Percentiles rank a stretch among this genome's conserved stretches.
Evolutionary conservation across 2,329 filamentous ascomycete species (phyloP).

Genomic region (Pseudocercospora cruenta): DNA sequence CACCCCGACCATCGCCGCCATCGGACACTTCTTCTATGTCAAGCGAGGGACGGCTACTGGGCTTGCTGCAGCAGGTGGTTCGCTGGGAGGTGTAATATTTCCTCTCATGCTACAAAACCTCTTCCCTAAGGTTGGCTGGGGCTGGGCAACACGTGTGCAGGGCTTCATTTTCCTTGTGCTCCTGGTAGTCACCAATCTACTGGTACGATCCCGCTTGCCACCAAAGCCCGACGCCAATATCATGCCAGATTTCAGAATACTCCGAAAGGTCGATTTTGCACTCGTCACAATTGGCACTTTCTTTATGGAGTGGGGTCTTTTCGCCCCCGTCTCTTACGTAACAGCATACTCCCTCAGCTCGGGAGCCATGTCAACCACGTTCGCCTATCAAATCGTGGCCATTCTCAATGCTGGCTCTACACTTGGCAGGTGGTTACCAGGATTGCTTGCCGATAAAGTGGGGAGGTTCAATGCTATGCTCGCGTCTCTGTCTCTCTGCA

Average conservation of each 20-base stretch:
- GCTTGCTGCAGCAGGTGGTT: slow-evolving; percentile 70
- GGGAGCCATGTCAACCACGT: slow-evolving; percentile 64
- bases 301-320: slow-evolving; percentile 53
- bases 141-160: slow-evolving; percentile 50
- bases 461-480: slow-evolving; percentile 86
- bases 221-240: slow-evolving; percentile 44
- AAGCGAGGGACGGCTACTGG: slow-evolving; percentile 79
- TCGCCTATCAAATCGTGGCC: slow-evolving; percentile 77
- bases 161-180: slow-evolving; percentile 48
- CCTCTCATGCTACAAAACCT: slow-evolving; percentile 49
- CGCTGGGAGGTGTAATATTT: slow-evolving; percentile 51
- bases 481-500: slow-evolving; percentile 64
- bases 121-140: slow-evolving; percentile 46
- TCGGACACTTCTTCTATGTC: slow-evolving; percentile 79
- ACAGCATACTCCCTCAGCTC: slow-evolving; percentile 69
- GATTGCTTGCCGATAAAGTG: slow-evolving; percentile 77
- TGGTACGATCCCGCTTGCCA: slow-evolving; percentile 48
- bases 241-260: slow-evolving; percentile 48
- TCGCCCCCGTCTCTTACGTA: slow-evolving; percentile 76
- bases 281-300: slow-evolving; percentile 48
- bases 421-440: slow-evolving; percentile 76
- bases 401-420: slow-evolving; percentile 82
- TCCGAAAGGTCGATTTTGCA: slow-evolving; percentile 43
- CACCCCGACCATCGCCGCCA: slow-evolving; percentile 75
- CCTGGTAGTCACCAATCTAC: slow-evolving; percentile 41